phyloP scores from a whole-genome alignment of 164 flowering plant species.

The Stephania japonica region DNA sequence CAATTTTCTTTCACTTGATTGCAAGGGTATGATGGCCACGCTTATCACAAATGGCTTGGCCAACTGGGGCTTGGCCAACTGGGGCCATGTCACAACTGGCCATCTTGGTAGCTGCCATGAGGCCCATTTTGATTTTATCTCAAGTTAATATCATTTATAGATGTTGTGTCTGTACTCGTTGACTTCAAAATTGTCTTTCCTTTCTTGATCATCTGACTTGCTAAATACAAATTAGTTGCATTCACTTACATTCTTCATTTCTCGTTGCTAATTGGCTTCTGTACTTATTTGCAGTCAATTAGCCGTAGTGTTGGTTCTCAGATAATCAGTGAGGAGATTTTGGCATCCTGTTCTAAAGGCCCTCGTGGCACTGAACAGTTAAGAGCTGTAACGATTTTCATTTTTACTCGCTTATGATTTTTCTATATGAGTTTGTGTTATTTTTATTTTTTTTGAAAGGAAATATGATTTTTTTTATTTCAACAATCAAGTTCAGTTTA shows the following conservation, averaged over 20 bases:
- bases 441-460: not conserved
- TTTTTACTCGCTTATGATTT: not conserved
- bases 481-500: not conserved
- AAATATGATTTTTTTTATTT: not conserved
- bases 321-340: constrained; percentile 67
- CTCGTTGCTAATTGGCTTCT: not conserved
- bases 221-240: not conserved
- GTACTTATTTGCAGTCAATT: constrained; percentile 44
- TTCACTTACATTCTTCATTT: not conserved
- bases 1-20: not conserved
- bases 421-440: not conserved
- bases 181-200: not conserved
- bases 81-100: not conserved
- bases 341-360: constrained; percentile 68
- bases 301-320: constrained; percentile 58
- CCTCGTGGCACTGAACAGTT: constrained; percentile 97
- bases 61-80: not conserved
- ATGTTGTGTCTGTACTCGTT: not conserved
- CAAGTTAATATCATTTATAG: not conserved
- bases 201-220: not conserved
- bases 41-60: not conserved
- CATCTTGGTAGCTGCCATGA: not conserved
- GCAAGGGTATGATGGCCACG: not conserved
- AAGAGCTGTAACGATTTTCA: constrained; percentile 18
- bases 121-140: not conserved